phyloP scores from a whole-genome alignment of 1,284 basidiomycete genomes.

The Sphagnurus paluster region DNA sequence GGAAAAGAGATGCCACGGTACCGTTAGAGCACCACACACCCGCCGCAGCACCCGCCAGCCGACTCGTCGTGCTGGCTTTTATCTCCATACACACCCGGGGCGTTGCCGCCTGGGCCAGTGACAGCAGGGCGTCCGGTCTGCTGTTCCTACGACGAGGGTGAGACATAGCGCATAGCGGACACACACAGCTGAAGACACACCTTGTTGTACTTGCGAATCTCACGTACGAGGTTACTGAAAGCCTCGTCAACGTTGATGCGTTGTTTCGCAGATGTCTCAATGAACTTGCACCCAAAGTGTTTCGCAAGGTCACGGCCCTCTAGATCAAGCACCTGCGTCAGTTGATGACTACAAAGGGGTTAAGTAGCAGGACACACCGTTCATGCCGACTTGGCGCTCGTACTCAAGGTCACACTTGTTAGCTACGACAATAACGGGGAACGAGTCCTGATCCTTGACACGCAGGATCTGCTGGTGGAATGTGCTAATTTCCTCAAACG shows the following conservation, averaged over 20 bases:
- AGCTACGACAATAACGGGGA: slow-evolving; percentile 97
- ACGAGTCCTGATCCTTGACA: slow-evolving; percentile 96
- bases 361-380: slow-evolving; percentile 59
- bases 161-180: slow-evolving; percentile 1
- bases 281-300: slow-evolving; percentile 96
- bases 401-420: slow-evolving; percentile 99
- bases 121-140: slow-evolving; percentile 60
- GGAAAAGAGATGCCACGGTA: slow-evolving; percentile 2
- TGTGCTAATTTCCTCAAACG: slow-evolving; percentile 96
- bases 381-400: slow-evolving; percentile 96
- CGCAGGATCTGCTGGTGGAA: slow-evolving; percentile 98
- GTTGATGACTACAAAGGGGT: slow-evolving; percentile 3
- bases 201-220: slow-evolving; percentile 97
- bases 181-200: slow-evolving; percentile 33
- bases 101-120: slow-evolving; percentile 39
- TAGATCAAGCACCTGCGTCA: slow-evolving; percentile 32
- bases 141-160: slow-evolving; percentile 52
- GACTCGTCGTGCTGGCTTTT: slow-evolving; percentile 50
- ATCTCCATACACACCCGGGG: slow-evolving; percentile 46
- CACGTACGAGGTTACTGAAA: slow-evolving; percentile 95
- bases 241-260: slow-evolving; percentile 99
- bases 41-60: slow-evolving; percentile 67
- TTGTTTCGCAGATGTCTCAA: slow-evolving; percentile 99
- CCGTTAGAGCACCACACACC: slow-evolving; percentile 64
- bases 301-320: slow-evolving; percentile 98